Percentiles rank a stretch among this genome's conserved stretches.
Conservation (phyloP, 257 asterid genomes). For the Fraxinus pennsylvanica region DNA sequence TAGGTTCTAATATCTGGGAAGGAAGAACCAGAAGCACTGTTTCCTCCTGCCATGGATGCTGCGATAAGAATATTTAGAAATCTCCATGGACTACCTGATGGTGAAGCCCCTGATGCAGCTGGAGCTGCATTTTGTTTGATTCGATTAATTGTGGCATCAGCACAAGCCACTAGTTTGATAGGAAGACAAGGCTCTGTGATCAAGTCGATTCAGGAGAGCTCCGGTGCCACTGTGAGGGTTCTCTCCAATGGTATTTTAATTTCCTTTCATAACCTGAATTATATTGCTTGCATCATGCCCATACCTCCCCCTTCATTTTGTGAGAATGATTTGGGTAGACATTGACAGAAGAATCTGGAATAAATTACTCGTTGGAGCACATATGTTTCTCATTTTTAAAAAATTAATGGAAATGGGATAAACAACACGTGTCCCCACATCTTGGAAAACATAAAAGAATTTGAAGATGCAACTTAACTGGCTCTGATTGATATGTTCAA, state of each 20-base stretch:
- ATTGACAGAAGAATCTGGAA: too few species aligned
- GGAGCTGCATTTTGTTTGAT: conserved; percentile 51
- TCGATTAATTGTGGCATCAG: conserved; percentile 61
- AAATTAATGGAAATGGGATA: not conserved
- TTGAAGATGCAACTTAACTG: not conserved
- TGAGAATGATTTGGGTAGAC: not conserved
- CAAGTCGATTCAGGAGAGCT: conserved; percentile 69
- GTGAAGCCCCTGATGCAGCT: conserved; percentile 42
- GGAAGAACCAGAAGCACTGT: conserved; percentile 75
- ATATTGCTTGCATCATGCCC: conserved; percentile 19
- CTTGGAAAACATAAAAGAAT: not conserved
- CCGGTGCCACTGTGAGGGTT: conserved; percentile 66
- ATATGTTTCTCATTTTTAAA: not conserved
- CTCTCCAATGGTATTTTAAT: conserved; percentile 26
- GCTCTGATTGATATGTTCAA: conserved; percentile 19
- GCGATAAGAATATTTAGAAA: conserved; percentile 62
- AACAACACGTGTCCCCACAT: not conserved
- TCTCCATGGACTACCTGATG: conserved; percentile 54
- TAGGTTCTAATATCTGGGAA: conserved; percentile 77
- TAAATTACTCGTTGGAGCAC: not conserved
- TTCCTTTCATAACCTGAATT: not conserved
- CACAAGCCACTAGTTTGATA: conserved; percentile 69
- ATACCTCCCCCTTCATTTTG: not conserved
- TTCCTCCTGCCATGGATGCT: conserved; percentile 77
- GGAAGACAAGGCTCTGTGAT: conserved; percentile 77